Conservation (phyloP, 2,329 filamentous ascomycete genomes). For the Parascedosporium putredinis region DNA sequence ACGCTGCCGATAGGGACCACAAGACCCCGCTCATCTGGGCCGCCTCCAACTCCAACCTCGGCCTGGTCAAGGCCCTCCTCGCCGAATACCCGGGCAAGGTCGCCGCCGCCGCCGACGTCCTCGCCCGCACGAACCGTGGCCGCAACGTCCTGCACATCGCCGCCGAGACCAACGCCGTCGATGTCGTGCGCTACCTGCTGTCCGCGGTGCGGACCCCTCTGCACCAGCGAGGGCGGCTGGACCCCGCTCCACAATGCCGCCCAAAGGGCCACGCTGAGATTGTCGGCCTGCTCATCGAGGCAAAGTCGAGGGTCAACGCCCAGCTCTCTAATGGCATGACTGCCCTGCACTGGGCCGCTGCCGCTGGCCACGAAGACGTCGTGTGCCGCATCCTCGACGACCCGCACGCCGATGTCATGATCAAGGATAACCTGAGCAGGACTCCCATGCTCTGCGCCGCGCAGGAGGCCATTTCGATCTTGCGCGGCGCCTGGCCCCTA, state of each 20-base stretch:
- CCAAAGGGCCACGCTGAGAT: constrained; percentile 7
- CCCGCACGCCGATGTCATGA: background rate
- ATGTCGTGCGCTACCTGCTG: constrained; percentile 18
- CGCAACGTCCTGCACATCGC: constrained; percentile 22
- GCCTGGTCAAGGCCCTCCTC: constrained; percentile 23
- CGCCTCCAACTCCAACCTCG: constrained; percentile 21
- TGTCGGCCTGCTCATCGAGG: constrained; percentile 18
- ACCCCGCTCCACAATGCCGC: constrained; percentile 8
- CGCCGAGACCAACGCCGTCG: constrained; percentile 18
- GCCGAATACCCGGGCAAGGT: constrained; percentile 15
- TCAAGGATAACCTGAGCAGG: constrained; percentile 6
- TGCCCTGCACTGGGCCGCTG: constrained; percentile 22
- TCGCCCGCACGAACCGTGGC: constrained; percentile 19
- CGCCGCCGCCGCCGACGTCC: constrained; percentile 17
- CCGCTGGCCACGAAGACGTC: constrained; percentile 19
- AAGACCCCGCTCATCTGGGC: constrained; percentile 13
- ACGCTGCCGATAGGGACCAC: constrained; percentile 12
- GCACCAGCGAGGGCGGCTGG: constrained; percentile 6
- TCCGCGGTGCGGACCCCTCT: constrained; percentile 1
- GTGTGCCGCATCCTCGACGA: constrained; percentile 14
- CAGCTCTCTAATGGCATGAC: constrained; percentile 20
- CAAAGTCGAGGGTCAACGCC: constrained; percentile 18
- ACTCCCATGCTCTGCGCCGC: constrained; percentile 7
- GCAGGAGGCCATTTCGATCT: constrained; percentile 1
- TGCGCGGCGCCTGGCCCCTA: background rate